Evolutionary conservation across 257 asterid species (phyloP), one percentile per base, ranked within the genome.

Genomic region (Solanum chilense): DNA sequence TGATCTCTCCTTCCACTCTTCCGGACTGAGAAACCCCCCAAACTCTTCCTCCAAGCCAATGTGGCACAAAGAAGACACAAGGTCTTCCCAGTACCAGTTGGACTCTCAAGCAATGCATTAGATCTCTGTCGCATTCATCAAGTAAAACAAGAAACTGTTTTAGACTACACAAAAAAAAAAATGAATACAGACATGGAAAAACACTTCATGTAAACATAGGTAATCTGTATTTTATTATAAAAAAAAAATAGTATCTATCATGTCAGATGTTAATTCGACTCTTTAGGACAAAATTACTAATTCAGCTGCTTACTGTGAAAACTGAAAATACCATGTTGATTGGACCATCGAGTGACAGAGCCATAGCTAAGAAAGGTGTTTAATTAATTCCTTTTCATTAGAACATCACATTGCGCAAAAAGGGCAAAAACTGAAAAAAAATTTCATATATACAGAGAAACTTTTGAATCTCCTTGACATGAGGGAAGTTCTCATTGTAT

Each of bases 71-170:
- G 93, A 90, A 97, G 98, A 86, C 98, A 97, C 87, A 97, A 86
- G 27, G 99, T 97, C 91, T 97, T 97, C 85, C 99, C 99, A 44
- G 99, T 97, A 90, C 99, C 99, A 68, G 99, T 97, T 75, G 99
- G 99, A 90, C 99, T 97, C 96, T 97, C 99, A 88, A 97, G 90
- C 71, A 97, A 88, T 16, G 99, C 98, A 88, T 97, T 97, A 87
- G 93, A 83, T 91, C 86, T 92, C 99, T 97, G 94, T 44, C 89
- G 64, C 64, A 86, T 64, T 66, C 27, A 12, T 12, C 14, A 23
- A 78, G 66, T 77, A 83, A 89, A 77, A 66, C 27, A 68, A 44
- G 62, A 44, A 78, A 7, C 41, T 15, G 25, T 9, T 16, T 56
- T 14, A 25, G 64, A 25, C 64, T 44, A 25, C 41, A 56, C 62